Conservation (phyloP, 495 filamentous ascomycete genomes). For the Lichina pygmaea region DNA sequence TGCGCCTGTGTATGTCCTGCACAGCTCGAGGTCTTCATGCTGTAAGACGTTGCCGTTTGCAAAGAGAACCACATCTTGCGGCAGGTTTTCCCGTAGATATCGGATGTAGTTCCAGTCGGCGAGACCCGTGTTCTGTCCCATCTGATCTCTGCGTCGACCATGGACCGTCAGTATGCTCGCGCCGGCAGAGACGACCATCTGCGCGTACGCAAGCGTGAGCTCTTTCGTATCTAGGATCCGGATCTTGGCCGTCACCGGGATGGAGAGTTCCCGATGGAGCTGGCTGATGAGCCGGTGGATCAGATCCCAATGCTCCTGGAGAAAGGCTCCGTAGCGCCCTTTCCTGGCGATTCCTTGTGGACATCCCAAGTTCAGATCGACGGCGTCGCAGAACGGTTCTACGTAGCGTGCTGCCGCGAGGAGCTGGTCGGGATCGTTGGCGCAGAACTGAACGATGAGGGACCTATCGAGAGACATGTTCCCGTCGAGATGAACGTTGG, state of each 20-base stretch:
- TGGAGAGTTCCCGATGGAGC: constrained; percentile 37
- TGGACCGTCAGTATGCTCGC: constrained; percentile 86
- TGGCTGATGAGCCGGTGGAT: constrained; percentile 55
- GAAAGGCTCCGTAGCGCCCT: constrained; percentile 77
- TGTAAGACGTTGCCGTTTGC: constrained; percentile 87
- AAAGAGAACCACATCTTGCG: constrained; percentile 72
- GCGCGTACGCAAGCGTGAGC: constrained; percentile 66
- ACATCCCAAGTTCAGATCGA: constrained; percentile 95
- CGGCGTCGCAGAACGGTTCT: constrained; percentile 68
- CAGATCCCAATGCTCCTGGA: constrained; percentile 77
- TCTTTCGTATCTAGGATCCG: constrained; percentile 70
- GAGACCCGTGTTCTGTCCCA: constrained; percentile 82
- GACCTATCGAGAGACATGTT: constrained; percentile 62
- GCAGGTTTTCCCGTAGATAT: constrained; percentile 61
- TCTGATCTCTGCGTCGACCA: constrained; percentile 70
- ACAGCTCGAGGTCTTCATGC: constrained; percentile 51
- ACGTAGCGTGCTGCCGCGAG: constrained; percentile 50
- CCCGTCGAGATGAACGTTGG: constrained; percentile 43
- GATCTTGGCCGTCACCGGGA: constrained; percentile 90
- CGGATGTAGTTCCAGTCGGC: constrained; percentile 74
- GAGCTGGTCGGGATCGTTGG: constrained; percentile 59
- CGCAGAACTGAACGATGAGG: constrained; percentile 89
- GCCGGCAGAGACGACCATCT: constrained; percentile 65
- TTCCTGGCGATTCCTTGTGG: constrained; percentile 82
- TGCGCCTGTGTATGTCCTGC: constrained; percentile 60